Percentiles rank a stretch among this genome's conserved stretches.
These are phyloP conservation scores for Thelonectria blattea DNA, from an alignment of 2,329 filamentous ascomycete species.

Conservation along the genomic window DNA sequence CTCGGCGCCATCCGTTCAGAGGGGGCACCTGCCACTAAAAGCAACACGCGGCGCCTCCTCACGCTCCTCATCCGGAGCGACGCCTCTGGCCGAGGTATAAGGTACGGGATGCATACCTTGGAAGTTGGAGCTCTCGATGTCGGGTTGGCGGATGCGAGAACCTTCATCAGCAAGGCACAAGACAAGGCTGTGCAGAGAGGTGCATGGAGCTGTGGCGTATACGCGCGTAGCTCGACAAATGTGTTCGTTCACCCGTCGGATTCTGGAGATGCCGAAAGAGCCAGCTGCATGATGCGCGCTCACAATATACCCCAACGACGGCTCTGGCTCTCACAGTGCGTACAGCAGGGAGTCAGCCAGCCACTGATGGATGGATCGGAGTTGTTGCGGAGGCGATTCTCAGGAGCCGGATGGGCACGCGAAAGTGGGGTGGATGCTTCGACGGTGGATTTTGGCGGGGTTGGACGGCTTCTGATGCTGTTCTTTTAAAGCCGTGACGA, in stretches of 20 bases:
- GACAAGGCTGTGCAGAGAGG: not conserved
- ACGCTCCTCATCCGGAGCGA: constrained; percentile 8
- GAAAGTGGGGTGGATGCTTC: constrained; percentile 8
- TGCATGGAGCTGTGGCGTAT: not conserved
- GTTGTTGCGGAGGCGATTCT: constrained; percentile 18
- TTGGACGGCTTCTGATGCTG: constrained; percentile 4
- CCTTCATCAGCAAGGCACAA: not conserved
- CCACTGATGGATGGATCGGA: constrained; percentile 10
- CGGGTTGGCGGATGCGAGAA: constrained; percentile 7
- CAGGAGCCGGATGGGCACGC: constrained; percentile 9
- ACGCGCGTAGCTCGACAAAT: not conserved
- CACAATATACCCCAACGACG: not conserved
- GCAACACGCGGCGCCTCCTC: constrained; percentile 2
- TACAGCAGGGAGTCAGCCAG: not conserved
- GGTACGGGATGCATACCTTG: constrained; percentile 4
- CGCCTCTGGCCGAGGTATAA: constrained; percentile 7
- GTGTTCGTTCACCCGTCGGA: not conserved
- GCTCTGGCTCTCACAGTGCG: constrained; percentile 20
- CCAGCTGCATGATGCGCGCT: constrained; percentile 13
- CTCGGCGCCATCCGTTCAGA: constrained; percentile 18
- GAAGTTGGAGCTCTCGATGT: not conserved
- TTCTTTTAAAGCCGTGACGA: not conserved
- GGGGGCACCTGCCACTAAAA: constrained; percentile 8
- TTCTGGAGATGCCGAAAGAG: constrained; percentile 10
- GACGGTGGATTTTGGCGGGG: constrained; percentile 3